Base-by-base conservation (phyloP, 768 basidiomycete species). In the Pleurotus pulmonarius region DNA sequence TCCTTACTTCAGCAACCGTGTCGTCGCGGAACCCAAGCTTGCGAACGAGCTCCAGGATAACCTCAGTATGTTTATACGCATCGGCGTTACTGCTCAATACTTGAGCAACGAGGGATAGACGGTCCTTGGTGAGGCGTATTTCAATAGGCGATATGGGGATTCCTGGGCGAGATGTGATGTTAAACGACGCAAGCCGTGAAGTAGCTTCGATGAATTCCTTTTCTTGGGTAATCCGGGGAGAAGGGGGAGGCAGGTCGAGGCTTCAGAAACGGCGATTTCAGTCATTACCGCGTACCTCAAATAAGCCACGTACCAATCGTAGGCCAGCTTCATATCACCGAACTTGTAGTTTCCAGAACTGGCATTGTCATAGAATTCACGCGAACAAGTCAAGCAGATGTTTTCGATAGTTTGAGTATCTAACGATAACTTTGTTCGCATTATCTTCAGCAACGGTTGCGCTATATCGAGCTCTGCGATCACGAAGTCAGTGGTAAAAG, bases 161-260 rank as follows among this genome's bases (percentile, higher is more conserved):
- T 46, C 91, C 88, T 7, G 86, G 82, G 4, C 83, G 78, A 20
- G 92, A 86, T 67, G 78, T 77, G 58, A 96, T 79, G 57, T 92
- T 90, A 78, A 92, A 99, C 3, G 96, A 93, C n/a, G 88, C 85
- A 9, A 99, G 86, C 2, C 92, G 87, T 22, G 94, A 96, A 1
- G 97, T 99, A 1, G 97, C 97, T 73, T 98, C 95, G 59, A 99
- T 97, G 70, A 98, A 99, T 55, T 93, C 89, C 56, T 86, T 88
- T 67, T 98, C 93, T 57, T 74, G 76, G 12, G 69, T 61, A 55
- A 95, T 77, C 0, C 75, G 76, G 15, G 84, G 80, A 0, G 93
- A 87, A 3, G 76, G 70, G 5, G 74, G 75, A 1, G 90, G 85
- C 11, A 98, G 90, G 49, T 86, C 76, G 54, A 98, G 77, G 64